These are phyloP conservation scores for Backusella morwellensis DNA, from an alignment of 192 early-diverging fungal species.

Conservation along the genomic window DNA sequence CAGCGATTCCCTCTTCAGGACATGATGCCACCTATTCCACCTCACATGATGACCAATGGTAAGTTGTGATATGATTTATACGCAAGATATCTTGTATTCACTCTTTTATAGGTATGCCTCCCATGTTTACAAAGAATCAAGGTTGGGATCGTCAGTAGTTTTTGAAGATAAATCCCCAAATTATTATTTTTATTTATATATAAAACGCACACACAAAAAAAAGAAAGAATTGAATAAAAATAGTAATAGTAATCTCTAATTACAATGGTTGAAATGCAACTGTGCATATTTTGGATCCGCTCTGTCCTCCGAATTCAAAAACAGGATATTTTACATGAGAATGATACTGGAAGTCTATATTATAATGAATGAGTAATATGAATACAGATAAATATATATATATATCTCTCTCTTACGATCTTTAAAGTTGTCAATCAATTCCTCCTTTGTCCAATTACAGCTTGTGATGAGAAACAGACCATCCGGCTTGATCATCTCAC, in stretches of 20 bases:
- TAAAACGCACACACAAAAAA: neutral
- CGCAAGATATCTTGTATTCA: neutral
- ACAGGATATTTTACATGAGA: slow-evolving; percentile 79
- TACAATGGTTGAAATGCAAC: slow-evolving; percentile 68
- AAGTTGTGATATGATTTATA: neutral
- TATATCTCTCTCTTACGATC: slow-evolving; percentile 45
- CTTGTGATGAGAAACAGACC: slow-evolving; percentile 84
- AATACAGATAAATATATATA: slow-evolving; percentile 4
- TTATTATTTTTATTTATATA: neutral
- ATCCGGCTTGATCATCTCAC: slow-evolving; percentile 58
- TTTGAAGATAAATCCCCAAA: neutral
- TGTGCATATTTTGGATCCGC: slow-evolving; percentile 86
- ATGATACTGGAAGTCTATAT: slow-evolving; percentile 55
- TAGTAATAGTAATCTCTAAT: neutral
- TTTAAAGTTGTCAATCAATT: slow-evolving; percentile 66
- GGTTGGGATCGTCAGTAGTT: slow-evolving; percentile 13
- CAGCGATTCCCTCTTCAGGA: slow-evolving; percentile 12
- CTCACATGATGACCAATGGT: slow-evolving; percentile 24
- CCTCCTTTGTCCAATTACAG: slow-evolving; percentile 93
- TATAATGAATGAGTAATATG: neutral
- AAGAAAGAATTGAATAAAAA: neutral
- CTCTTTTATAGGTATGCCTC: neutral
- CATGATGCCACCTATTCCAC: slow-evolving; percentile 19
- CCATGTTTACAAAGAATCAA: slow-evolving; percentile 20
- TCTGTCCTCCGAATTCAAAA: slow-evolving; percentile 86